These are phyloP conservation scores for Aspergillus biplanus DNA, from an alignment of 495 filamentous ascomycete genomes.

Conservation along the genomic window DNA sequence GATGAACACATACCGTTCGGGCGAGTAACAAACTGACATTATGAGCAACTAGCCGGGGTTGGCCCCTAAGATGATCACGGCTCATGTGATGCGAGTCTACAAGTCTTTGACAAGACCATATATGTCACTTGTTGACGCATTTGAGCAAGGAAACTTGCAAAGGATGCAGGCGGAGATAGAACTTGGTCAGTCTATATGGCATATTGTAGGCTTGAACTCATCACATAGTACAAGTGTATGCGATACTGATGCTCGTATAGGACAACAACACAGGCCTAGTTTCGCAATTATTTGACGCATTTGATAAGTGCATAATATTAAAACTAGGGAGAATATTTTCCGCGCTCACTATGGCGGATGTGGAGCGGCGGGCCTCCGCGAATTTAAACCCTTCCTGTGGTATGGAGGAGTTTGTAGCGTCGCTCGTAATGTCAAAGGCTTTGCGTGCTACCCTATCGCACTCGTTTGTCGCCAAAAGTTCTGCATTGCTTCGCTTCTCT, in stretches of 20 bases:
- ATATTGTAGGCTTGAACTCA: slow-evolving; percentile 49
- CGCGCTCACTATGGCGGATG: slow-evolving; percentile 49
- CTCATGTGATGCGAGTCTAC: slow-evolving; percentile 58
- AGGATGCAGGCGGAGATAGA: slow-evolving; percentile 63
- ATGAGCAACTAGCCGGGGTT: slow-evolving; percentile 33
- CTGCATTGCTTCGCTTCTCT: slow-evolving; percentile 23
- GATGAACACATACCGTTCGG: slow-evolving; percentile 14
- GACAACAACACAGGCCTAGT: slow-evolving; percentile 61
- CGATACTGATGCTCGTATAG: slow-evolving; percentile 38
- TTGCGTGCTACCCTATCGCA: slow-evolving; percentile 49
- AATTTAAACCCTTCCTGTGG: slow-evolving; percentile 45
- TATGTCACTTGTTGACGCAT: slow-evolving; percentile 66
- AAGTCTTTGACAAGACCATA: slow-evolving; percentile 70
- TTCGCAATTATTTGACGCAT: slow-evolving; percentile 51
- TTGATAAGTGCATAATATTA: slow-evolving; percentile 49
- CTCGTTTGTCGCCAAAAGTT: slow-evolving; percentile 1
- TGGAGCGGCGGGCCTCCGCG: slow-evolving; percentile 38
- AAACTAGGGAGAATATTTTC: slow-evolving; percentile 50
- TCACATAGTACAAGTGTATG: neutral
- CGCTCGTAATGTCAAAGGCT: slow-evolving; percentile 56
- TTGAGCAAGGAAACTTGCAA: slow-evolving; percentile 60
- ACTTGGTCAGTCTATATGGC: slow-evolving; percentile 59
- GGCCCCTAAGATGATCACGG: slow-evolving; percentile 49
- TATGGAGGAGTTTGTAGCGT: slow-evolving; percentile 53
- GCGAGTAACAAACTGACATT: slow-evolving; percentile 22